A percentile compares a stretch with the other conserved stretches of the same genome.
phyloP scores from a whole-genome alignment of 306 rosid species.

The Vigna reflexopilosa region DNA sequence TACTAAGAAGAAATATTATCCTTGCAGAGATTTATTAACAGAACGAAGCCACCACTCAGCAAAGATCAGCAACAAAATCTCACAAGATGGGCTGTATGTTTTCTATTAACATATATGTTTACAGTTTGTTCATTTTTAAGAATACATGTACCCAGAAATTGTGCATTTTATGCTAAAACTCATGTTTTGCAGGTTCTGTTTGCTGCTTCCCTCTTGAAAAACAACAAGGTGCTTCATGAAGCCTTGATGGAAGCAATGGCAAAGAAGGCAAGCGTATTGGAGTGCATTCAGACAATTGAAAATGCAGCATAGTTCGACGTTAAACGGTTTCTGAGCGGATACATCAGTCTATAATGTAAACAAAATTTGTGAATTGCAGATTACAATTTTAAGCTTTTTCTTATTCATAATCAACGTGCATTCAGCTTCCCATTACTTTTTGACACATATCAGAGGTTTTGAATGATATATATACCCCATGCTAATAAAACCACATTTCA shows the following conservation, averaged over 20 bases:
- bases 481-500: neutral
- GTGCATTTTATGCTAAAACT: constrained; percentile 3
- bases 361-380: constrained; percentile 10
- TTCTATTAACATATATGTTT: neutral
- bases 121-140: constrained; percentile 15
- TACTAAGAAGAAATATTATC: neutral
- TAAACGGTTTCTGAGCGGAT: constrained; percentile 10
- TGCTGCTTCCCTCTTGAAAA: constrained; percentile 85
- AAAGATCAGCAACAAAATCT: constrained; percentile 97
- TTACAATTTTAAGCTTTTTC: constrained; percentile 16
- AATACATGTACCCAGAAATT: neutral
- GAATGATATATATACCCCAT: neutral
- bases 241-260: constrained; percentile 75
- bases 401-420: neutral
- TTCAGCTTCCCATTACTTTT: constrained; percentile 1
- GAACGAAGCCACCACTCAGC: constrained; percentile 86
- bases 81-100: constrained; percentile 98
- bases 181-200: constrained; percentile 68
- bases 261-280: constrained; percentile 68
- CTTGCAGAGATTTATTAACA: constrained; percentile 80
- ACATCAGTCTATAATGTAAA: constrained; percentile 25
- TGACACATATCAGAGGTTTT: neutral
- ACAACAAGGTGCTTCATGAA: constrained; percentile 71
- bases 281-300: constrained; percentile 89
- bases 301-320: constrained; percentile 53